phyloP scores from a whole-genome alignment of 192 early-diverging fungal species.

The Podila verticillata region DNA sequence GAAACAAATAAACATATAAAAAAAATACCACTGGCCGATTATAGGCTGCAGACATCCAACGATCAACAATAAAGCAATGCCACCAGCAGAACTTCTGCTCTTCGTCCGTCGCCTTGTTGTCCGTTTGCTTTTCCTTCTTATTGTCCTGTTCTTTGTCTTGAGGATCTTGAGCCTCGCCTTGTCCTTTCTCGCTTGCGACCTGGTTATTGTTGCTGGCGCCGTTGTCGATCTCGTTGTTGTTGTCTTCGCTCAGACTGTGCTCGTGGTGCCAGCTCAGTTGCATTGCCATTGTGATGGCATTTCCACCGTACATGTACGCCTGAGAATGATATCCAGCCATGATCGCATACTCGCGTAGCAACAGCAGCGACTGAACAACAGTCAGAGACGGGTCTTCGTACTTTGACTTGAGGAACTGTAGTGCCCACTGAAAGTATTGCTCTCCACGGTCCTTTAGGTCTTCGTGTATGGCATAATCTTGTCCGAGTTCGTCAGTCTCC shows the following conservation, averaged over 20 bases:
- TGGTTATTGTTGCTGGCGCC: background rate
- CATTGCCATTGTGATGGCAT: slow-evolving; percentile 50
- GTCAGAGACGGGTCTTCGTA: slow-evolving; percentile 40
- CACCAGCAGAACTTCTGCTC: slow-evolving; percentile 51
- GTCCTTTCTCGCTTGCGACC: background rate
- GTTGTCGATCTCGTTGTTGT: background rate
- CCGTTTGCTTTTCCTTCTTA: slow-evolving; percentile 14
- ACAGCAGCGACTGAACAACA: slow-evolving; percentile 35
- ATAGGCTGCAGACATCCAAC: slow-evolving; percentile 48
- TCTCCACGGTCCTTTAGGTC: slow-evolving; percentile 32
- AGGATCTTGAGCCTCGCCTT: background rate
- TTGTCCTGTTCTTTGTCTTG: background rate
- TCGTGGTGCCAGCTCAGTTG: slow-evolving; percentile 42
- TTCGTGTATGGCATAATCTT: slow-evolving; percentile 4
- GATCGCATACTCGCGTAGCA: slow-evolving; percentile 42
- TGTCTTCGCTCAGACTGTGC: background rate
- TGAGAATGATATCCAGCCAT: slow-evolving; percentile 48
- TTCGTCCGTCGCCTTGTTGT: slow-evolving; percentile 21
- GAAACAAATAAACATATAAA: too few species aligned
- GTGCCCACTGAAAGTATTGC: slow-evolving; percentile 47
- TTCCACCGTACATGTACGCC: slow-evolving; percentile 45
- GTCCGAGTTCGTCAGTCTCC: slow-evolving; percentile 17
- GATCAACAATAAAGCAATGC: slow-evolving; percentile 52
- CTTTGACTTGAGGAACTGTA: slow-evolving; percentile 26
- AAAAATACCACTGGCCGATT: slow-evolving; percentile 29